phyloP scores from a whole-genome alignment of 148 eudicot genomes.

The Limonium bicolor region DNA sequence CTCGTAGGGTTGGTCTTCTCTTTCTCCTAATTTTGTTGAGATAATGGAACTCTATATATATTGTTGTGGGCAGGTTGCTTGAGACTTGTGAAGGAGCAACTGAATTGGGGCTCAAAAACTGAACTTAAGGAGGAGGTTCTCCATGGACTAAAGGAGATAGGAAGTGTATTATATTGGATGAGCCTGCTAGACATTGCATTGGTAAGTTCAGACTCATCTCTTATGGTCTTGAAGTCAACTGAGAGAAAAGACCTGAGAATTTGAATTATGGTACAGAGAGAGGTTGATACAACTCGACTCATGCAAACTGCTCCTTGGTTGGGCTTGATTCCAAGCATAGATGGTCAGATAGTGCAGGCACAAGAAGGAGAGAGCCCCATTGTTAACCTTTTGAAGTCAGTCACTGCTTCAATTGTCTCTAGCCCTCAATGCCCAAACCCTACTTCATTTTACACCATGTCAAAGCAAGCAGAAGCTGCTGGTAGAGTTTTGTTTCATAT shows the following conservation, averaged over 20 bases:
- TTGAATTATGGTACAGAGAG: conserved; percentile 46
- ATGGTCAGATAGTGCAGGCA: conserved; percentile 66
- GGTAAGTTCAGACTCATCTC: conserved; percentile 26
- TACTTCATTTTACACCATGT: conserved; percentile 56
- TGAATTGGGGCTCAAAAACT: conserved; percentile 81
- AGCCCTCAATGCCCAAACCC: conserved; percentile 50
- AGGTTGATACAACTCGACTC: conserved; percentile 73
- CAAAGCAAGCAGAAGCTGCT: conserved; percentile 99
- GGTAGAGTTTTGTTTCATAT: conserved; percentile 22
- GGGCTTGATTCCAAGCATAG: conserved; percentile 70
- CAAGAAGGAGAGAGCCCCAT: conserved; percentile 86
- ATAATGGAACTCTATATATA: conserved; percentile 1
- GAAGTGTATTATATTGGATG: conserved; percentile 86
- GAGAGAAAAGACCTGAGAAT: no score
- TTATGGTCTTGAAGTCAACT: no score
- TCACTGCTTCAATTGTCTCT: conserved; percentile 54
- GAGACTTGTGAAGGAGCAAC: conserved; percentile 72
- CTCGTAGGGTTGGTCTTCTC: background rate
- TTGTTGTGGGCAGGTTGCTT: conserved; percentile 44
- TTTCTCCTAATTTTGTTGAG: background rate
- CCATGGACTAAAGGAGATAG: conserved; percentile 84
- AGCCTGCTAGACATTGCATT: conserved; percentile 87
- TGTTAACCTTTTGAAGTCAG: conserved; percentile 73
- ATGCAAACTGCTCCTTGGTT: conserved; percentile 97
- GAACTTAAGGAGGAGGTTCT: conserved; percentile 90